Conservation (phyloP, 176 grass and related monocot species). For the Metroxylon sagu region DNA sequence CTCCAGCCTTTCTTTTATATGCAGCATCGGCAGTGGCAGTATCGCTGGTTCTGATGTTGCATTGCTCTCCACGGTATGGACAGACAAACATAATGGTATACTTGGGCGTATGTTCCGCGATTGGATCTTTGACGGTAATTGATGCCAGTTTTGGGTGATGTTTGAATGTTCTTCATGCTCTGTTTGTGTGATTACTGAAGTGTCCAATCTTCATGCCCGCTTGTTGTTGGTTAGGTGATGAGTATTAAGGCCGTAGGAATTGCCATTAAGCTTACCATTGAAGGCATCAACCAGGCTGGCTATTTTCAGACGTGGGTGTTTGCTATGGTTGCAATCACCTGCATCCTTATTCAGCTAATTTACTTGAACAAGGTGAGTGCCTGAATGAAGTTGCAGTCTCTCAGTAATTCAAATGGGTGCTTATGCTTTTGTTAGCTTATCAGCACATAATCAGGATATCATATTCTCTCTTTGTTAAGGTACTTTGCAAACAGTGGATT, state of each 20-base stretch:
- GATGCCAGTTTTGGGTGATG: no score
- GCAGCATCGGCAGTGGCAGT: conserved; percentile 52
- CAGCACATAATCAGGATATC: no score
- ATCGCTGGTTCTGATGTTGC: conserved; percentile 69
- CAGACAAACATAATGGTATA: conserved; percentile 92
- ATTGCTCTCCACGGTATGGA: conserved; percentile 72
- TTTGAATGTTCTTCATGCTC: background rate
- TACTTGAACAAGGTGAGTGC: conserved; percentile 82
- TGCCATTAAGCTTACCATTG: conserved; percentile 83
- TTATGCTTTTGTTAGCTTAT: no score
- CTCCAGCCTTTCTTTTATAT: conserved; percentile 70
- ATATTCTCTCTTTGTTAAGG: no score
- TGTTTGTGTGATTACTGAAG: conserved; percentile 5
- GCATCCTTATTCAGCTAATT: conserved; percentile 77
- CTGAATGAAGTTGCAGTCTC: no score
- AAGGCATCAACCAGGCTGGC: conserved; percentile 74
- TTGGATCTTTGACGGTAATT: conserved; percentile 83
- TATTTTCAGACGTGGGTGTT: conserved; percentile 95
- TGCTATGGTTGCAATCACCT: conserved; percentile 61
- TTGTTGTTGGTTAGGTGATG: conserved; percentile 62
- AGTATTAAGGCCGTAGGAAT: conserved; percentile 92
- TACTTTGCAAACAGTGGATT: no score
- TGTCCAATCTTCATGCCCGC: background rate
- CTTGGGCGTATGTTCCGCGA: conserved; percentile 80
- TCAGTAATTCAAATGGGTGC: no score